Base-by-base conservation (phyloP, 1,284 basidiomycete genomes). In the Phellopilus nigrolimitatus region DNA sequence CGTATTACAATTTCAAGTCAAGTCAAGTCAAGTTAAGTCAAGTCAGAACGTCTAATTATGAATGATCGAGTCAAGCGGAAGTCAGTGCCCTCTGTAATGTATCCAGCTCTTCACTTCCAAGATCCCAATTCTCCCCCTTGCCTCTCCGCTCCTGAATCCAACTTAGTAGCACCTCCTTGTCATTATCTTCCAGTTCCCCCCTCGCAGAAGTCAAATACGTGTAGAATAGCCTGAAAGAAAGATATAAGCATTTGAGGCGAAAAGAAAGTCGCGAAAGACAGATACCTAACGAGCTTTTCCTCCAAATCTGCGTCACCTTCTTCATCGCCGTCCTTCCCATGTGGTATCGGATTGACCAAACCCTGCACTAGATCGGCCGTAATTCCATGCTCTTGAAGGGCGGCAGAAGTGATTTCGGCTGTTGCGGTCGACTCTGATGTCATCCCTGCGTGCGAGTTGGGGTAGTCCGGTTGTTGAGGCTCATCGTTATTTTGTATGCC, bases 281-380 rank as follows among this genome's bases (percentile, higher is more conserved):
- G 10, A 45, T 68, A 84, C 72, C 81, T 75, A 13, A 88, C 62
- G 0, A 84, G 72, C 64, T 93, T 93, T 68, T 95, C 92, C 62
- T 87, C 82, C 54, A 87, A 89, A 60, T 95, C 90, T 3, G 70
- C 62, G 65, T 97, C 94, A 5, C 71, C 71, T 19, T 80, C 79
- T 27, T 69, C 65, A 59, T 89, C 86, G 4, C 87, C 91, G 57
- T 90, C 82, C 2, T 72, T 71, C 0, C 86, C 88, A 47, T 79
- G 73, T 2, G 85, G 84, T 31, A 81, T 58, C 47, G 86, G 76
- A 24, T 70, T 62, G 5, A 72, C 71, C 7, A 88, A 62, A 3
- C 70, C 68, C 31, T 65, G 62, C 36, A 79, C 61, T 12, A 79
- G 58, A 60, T 64, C 59, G 21, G 66, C 56, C 34, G 76, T 57